phyloP scores from a whole-genome alignment of 2,329 filamentous ascomycete genomes.

The Dryadomyces sulphureus region DNA sequence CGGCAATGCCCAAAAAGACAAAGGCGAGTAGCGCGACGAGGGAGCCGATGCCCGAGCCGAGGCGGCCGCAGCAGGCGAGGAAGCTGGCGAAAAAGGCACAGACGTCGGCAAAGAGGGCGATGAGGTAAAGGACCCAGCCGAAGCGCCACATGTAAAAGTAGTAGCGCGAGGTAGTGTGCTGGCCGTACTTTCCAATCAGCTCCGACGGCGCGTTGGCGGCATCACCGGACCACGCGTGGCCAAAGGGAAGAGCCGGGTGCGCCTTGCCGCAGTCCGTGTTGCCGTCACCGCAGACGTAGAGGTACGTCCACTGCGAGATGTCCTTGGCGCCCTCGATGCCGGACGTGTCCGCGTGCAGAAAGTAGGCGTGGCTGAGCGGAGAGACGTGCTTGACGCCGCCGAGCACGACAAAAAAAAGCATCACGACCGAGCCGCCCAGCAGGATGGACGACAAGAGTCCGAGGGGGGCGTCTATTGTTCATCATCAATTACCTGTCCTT shows the following conservation, averaged over 20 bases:
- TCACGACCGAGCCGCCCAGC: conserved; percentile 33
- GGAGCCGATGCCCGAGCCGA: conserved; percentile 53
- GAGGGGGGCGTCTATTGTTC: conserved; percentile 22
- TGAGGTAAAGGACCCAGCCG: conserved; percentile 81
- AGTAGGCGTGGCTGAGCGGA: conserved; percentile 63
- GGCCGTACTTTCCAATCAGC: conserved; percentile 37
- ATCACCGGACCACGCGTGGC: conserved; percentile 50
- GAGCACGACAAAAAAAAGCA: conserved; percentile 46
- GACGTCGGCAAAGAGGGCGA: conserved; percentile 66
- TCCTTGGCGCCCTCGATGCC: conserved; percentile 54
- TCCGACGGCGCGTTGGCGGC: conserved; percentile 26
- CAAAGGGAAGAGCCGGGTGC: conserved; percentile 51
- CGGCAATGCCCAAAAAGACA: conserved; percentile 54
- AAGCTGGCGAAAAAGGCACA: conserved; percentile 53
- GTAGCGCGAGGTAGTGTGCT: conserved; percentile 35
- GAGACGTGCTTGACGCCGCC: conserved; percentile 30
- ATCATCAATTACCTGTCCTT: background rate
- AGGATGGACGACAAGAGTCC: conserved; percentile 31
- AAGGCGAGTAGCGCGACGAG: conserved; percentile 43
- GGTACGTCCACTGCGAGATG: conserved; percentile 77
- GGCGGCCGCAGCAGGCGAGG: conserved; percentile 54
- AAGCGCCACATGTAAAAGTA: conserved; percentile 85
- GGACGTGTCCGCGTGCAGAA: conserved; percentile 65
- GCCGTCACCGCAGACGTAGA: conserved; percentile 59
- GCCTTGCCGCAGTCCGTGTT: conserved; percentile 50